phyloP scores from a whole-genome alignment of 768 basidiomycete genomes.

The Leccinum imitatum region DNA sequence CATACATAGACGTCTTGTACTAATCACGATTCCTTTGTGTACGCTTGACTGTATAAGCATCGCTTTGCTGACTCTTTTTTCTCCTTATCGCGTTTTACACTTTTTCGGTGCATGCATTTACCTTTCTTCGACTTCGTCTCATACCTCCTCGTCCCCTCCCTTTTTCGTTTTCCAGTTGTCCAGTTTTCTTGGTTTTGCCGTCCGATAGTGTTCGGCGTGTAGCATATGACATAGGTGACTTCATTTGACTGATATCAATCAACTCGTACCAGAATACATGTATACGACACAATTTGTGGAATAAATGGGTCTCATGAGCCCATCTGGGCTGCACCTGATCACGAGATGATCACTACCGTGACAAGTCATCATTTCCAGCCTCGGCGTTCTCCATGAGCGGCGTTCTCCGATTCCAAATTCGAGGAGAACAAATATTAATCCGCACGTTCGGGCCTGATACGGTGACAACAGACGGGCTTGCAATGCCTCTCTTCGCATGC shows the following conservation, averaged over 20 bases:
- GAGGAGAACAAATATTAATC: too few species aligned
- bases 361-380: too few species aligned
- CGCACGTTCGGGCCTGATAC: too few species aligned
- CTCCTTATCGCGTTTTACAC: neutral
- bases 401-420: too few species aligned
- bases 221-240: neutral
- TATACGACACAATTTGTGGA: too few species aligned
- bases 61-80: neutral
- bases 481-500: too few species aligned
- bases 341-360: too few species aligned
- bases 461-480: too few species aligned
- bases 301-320: too few species aligned
- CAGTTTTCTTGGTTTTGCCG: neutral
- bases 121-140: neutral
- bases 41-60: neutral
- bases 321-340: too few species aligned
- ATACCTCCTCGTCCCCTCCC: neutral
- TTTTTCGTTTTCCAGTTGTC: neutral
- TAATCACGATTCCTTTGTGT: constrained; percentile 1
- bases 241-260: neutral
- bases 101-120: neutral
- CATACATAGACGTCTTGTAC: constrained; percentile 12
- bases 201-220: neutral
- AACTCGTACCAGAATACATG: too few species aligned
- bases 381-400: too few species aligned